phyloP scores from a whole-genome alignment of 2,329 filamentous ascomycete species.

The Cercospora citrullina region DNA sequence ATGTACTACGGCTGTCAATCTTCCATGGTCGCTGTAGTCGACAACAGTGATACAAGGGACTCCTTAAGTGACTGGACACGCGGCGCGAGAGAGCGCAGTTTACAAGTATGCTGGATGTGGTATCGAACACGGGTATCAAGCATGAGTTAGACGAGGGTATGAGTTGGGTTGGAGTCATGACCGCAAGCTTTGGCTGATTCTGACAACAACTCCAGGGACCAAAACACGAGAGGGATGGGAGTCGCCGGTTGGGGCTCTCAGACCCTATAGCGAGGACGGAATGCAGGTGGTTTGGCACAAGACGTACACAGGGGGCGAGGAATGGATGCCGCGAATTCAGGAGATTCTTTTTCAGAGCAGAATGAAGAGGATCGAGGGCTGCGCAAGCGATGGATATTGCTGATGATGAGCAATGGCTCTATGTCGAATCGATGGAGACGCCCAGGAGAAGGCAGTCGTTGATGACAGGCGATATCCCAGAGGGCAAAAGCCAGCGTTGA shows the following conservation, averaged over 20 bases:
- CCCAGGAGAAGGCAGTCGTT: neutral
- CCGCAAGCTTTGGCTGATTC: neutral
- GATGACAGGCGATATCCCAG: neutral
- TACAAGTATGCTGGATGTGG: neutral
- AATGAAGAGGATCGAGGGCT: slow-evolving; percentile 1
- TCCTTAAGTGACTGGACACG: neutral
- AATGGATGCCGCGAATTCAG: neutral
- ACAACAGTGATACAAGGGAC: neutral
- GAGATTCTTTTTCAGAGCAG: neutral
- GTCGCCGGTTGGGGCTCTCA: neutral
- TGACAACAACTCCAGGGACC: neutral
- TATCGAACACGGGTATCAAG: neutral
- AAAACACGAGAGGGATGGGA: neutral
- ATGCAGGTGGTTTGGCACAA: slow-evolving; percentile 3
- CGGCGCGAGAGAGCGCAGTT: neutral
- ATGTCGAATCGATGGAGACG: neutral
- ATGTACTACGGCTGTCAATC: neutral
- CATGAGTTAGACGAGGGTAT: slow-evolving; percentile 4
- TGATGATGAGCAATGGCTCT: neutral
- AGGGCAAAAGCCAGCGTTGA: neutral
- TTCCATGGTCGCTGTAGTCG: neutral
- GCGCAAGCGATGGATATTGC: neutral
- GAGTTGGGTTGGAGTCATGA: neutral
- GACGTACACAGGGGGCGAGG: neutral
- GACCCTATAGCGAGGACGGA: neutral